phyloP scores from a whole-genome alignment of 306 rosid species.

The Prunus mongolica region DNA sequence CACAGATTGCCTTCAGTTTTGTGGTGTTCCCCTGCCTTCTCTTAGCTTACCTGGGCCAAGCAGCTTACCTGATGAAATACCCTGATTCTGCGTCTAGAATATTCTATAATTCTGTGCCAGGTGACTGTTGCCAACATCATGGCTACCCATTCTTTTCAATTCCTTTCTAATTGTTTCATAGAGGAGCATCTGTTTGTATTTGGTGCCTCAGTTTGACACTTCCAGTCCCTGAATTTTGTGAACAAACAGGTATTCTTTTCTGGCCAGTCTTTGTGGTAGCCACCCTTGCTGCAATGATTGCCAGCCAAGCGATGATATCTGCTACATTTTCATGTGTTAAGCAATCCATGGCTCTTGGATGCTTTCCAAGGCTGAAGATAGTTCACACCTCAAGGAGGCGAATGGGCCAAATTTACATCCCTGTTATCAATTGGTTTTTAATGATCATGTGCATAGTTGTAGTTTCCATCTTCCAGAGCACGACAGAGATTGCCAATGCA shows the following conservation, averaged over 20 bases:
- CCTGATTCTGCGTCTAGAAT: slow-evolving; percentile 46
- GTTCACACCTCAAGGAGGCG: slow-evolving; percentile 80
- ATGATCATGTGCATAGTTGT: slow-evolving; percentile 91
- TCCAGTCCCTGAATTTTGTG: slow-evolving; percentile 25
- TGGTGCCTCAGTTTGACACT: slow-evolving; percentile 14
- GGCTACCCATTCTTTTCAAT: slow-evolving; percentile 4
- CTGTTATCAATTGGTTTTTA: slow-evolving; percentile 82
- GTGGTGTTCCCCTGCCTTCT: slow-evolving; percentile 96
- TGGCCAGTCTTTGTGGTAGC: slow-evolving; percentile 95
- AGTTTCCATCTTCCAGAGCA: slow-evolving; percentile 73
- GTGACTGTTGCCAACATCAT: slow-evolving; percentile 40
- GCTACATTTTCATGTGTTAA: slow-evolving; percentile 97
- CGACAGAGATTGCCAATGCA: slow-evolving; percentile 94
- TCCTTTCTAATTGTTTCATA: neutral
- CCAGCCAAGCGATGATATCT: slow-evolving; percentile 99
- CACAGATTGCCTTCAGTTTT: slow-evolving; percentile 80
- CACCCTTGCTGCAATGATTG: slow-evolving; percentile 96
- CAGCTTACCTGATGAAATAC: slow-evolving; percentile 65
- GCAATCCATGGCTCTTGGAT: slow-evolving; percentile 98
- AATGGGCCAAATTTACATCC: slow-evolving; percentile 96
- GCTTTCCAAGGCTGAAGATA: slow-evolving; percentile 97
- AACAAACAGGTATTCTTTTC: slow-evolving; percentile 68
- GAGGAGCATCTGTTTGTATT: slow-evolving; percentile 8
- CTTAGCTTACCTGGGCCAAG: slow-evolving; percentile 96
- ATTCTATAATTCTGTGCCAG: slow-evolving; percentile 90